Evolutionary conservation across 108 stramenopile species (phyloP).

Genomic region (Pseudonitzschia delicatissima): DNA sequence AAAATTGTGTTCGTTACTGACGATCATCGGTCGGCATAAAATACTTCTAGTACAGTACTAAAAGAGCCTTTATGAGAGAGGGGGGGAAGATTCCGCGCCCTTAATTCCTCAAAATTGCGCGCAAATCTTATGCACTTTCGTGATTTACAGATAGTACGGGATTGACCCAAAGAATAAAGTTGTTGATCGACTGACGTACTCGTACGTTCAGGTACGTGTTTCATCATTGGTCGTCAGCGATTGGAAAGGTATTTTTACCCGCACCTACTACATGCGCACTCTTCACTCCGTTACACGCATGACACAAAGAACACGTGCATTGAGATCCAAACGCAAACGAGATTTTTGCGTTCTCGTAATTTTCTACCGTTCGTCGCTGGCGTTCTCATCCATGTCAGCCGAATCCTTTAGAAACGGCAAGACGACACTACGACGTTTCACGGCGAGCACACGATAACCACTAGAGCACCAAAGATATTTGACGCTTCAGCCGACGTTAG

Average conservation of each 20-base stretch:
- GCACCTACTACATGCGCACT: background rate
- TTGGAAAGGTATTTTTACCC: background rate
- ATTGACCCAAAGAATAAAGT: background rate
- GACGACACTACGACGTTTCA: background rate
- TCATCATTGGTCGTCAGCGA: slow-evolving; percentile 8
- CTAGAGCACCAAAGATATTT: background rate
- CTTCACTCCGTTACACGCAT: background rate
- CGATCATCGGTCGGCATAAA: background rate
- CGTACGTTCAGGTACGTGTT: slow-evolving; percentile 6
- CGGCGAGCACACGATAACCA: background rate
- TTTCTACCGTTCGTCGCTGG: slow-evolving; percentile 3
- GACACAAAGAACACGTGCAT: background rate
- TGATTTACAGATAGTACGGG: no score
- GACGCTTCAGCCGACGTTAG: no score
- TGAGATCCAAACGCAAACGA: background rate
- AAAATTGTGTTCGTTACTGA: background rate
- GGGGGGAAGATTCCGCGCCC: no score
- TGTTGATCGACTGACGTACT: background rate
- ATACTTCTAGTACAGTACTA: no score
- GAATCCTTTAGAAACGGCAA: slow-evolving; percentile 10
- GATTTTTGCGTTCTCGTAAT: slow-evolving; percentile 1
- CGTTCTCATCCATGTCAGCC: slow-evolving; percentile 16
- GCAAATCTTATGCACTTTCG: no score
- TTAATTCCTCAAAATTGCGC: no score
- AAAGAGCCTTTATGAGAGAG: no score